Conservation (phyloP, 202 grass and related monocot genomes). For the Carex sylvatica region DNA sequence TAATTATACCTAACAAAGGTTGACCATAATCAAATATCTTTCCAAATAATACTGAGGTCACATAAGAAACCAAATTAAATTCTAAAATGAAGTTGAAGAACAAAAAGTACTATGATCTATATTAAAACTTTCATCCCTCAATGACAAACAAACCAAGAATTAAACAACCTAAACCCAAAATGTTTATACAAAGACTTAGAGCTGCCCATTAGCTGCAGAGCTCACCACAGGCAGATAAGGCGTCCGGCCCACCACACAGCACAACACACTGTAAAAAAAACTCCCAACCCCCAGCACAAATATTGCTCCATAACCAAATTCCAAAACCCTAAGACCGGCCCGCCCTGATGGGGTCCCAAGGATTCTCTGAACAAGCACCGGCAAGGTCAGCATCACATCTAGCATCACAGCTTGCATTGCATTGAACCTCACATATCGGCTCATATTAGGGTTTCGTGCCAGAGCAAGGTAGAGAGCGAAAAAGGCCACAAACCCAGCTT, state of each 20-base stretch:
- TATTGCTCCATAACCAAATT: conserved; percentile 29
- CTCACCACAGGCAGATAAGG: conserved; percentile 34
- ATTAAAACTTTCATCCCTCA: neutral
- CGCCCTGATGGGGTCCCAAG: conserved; percentile 23
- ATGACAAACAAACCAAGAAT: conserved; percentile 12
- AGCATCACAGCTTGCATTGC: conserved; percentile 46
- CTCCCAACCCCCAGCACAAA: conserved; percentile 20
- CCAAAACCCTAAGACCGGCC: conserved; percentile 16
- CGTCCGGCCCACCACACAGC: conserved; percentile 37
- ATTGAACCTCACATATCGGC: conserved; percentile 41
- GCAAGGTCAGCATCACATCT: conserved; percentile 38
- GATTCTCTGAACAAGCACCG: conserved; percentile 30
- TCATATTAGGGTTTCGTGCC: conserved; percentile 33
- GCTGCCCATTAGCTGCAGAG: conserved; percentile 21
- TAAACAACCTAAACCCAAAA: neutral
- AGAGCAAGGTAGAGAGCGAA: conserved; percentile 36
- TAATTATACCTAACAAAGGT: neutral
- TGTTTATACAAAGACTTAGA: conserved; percentile 16
- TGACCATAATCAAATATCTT: neutral
- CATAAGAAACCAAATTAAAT: neutral
- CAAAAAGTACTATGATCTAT: neutral
- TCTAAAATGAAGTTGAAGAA: conserved; percentile 1
- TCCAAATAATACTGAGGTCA: neutral
- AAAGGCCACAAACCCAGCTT: conserved; percentile 35
- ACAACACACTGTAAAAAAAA: conserved; percentile 32